Evolutionary conservation across 2,329 filamentous ascomycete genomes (phyloP).

Genomic region (Leptographium lundbergii): DNA sequence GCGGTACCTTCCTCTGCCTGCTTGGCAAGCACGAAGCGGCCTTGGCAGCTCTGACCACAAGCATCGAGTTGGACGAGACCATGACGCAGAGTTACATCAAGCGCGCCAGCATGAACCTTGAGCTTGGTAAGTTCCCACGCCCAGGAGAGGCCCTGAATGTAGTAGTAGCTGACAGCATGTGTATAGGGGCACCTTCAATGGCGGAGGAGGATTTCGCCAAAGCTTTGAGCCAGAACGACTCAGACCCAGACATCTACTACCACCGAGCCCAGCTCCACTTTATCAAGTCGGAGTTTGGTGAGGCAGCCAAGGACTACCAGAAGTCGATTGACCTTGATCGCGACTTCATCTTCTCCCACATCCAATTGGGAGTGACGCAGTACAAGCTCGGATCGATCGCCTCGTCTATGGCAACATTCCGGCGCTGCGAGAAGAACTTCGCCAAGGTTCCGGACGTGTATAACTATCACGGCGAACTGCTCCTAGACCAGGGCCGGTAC

Average conservation of each 20-base stretch:
- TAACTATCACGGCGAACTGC: slow-evolving; percentile 97
- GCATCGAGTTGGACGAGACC: slow-evolving; percentile 74
- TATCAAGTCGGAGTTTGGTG: slow-evolving; percentile 85
- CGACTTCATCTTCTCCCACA: slow-evolving; percentile 98
- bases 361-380: slow-evolving; percentile 96
- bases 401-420: slow-evolving; percentile 96
- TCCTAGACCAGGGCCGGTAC: slow-evolving; percentile 94
- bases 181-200: slow-evolving; percentile 63
- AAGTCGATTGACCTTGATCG: slow-evolving; percentile 96
- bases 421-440: slow-evolving; percentile 96
- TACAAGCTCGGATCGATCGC: slow-evolving; percentile 99
- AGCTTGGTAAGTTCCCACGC: slow-evolving; percentile 52
- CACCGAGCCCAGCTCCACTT: slow-evolving; percentile 97
- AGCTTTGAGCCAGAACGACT: slow-evolving; percentile 70
- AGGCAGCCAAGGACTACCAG: slow-evolving; percentile 96
- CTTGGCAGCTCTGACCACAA: slow-evolving; percentile 77
- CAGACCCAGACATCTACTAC: slow-evolving; percentile 97
- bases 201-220: slow-evolving; percentile 79
- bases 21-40: slow-evolving; percentile 78
- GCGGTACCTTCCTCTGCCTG: slow-evolving; percentile 89
- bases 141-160: too few relatives aligned
- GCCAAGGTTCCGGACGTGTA: slow-evolving; percentile 93
- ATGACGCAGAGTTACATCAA: slow-evolving; percentile 98
- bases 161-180: background rate
- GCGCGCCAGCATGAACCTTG: slow-evolving; percentile 93